Percentiles rank a stretch among this genome's conserved stretches.
Conservation (phyloP, 495 filamentous ascomycete species). For the Neurospora sp. region DNA sequence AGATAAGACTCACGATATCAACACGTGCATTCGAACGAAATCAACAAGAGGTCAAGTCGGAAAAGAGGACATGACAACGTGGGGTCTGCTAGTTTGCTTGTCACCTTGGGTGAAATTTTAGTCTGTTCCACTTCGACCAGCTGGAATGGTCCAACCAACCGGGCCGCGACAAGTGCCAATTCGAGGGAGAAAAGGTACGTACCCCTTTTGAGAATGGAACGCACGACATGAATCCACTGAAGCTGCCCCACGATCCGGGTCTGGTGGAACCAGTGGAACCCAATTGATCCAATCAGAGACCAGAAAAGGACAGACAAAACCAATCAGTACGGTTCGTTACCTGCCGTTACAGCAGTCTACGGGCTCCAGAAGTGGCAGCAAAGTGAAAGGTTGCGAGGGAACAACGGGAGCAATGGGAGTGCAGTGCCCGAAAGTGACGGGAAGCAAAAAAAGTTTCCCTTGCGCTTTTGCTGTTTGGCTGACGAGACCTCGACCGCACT, state of each 20-base stretch:
- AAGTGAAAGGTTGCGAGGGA: neutral
- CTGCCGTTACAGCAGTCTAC: neutral
- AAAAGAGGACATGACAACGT: neutral
- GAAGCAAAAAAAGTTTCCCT: neutral
- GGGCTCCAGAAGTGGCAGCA: neutral
- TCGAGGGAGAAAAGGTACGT: neutral
- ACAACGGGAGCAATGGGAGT: neutral
- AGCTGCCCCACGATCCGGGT: conserved; percentile 13
- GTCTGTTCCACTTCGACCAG: neutral
- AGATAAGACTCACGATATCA: neutral
- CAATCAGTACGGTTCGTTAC: neutral
- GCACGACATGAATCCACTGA: neutral
- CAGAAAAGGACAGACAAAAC: neutral
- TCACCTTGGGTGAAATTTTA: neutral
- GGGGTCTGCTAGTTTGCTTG: neutral
- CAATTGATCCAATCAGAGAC: neutral
- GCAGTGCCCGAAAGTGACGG: neutral
- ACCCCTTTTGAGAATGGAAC: neutral
- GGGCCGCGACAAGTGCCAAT: neutral
- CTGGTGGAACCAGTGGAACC: conserved; percentile 5
- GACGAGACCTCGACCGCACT: neutral
- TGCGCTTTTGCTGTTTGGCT: neutral
- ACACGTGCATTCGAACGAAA: neutral
- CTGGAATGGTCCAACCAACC: neutral
- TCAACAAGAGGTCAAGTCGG: neutral